phyloP scores from a whole-genome alignment of 345 rosid species.

The Salix viminalis region DNA sequence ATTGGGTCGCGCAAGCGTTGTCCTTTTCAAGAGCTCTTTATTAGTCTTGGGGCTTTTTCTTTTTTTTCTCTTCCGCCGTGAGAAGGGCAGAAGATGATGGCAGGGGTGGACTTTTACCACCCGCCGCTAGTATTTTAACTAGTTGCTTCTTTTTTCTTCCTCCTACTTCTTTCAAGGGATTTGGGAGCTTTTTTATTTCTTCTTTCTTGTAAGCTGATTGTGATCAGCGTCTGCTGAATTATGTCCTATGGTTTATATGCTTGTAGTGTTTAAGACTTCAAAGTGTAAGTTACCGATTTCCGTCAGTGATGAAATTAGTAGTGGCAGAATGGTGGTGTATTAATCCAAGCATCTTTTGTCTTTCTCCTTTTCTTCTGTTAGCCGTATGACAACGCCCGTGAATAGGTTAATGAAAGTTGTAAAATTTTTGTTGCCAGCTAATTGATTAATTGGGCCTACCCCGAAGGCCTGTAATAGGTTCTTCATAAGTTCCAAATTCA shows the following conservation, averaged over 20 bases:
- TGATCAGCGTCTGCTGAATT: slow-evolving; percentile 18
- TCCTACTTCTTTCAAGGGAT: not conserved
- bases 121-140: slow-evolving; percentile 31
- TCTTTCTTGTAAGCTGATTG: slow-evolving; percentile 2
- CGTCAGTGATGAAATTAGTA: not conserved
- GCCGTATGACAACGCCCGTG: no score
- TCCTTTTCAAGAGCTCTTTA: not conserved
- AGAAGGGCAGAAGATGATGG: slow-evolving; percentile 17
- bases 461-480: not conserved
- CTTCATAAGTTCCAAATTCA: not conserved
- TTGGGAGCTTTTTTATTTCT: not conserved
- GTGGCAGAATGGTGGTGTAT: not conserved
- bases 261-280: not conserved
- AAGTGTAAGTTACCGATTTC: slow-evolving; percentile 14
- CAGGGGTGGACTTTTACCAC: slow-evolving; percentile 50
- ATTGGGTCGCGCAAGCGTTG: not conserved
- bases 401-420: not conserved
- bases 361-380: not conserved
- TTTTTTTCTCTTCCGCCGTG: not conserved
- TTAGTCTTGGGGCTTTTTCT: slow-evolving; percentile 6
- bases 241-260: not conserved
- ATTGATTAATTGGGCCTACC: not conserved
- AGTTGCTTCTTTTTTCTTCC: not conserved
- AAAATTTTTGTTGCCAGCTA: not conserved
- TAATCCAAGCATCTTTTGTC: not conserved